Conservation (phyloP, 176 grass and related monocot species). For the Eleusine indica region DNA sequence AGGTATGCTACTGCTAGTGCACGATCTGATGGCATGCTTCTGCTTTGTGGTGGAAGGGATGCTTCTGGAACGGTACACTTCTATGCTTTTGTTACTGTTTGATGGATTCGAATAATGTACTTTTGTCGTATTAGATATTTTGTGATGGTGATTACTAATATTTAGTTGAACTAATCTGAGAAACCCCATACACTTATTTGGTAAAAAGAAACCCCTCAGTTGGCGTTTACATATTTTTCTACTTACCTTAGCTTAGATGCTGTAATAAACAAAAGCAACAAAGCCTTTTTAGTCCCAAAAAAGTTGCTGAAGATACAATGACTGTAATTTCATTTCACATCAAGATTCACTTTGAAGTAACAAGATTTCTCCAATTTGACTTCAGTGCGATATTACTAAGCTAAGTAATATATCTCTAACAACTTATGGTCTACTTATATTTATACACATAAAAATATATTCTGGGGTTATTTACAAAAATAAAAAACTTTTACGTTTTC, state of each 20-base stretch:
- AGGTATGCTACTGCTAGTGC: slow-evolving; percentile 99
- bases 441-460: no score
- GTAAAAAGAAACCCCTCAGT: slow-evolving; percentile 1
- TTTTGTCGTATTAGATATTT: slow-evolving; percentile 25
- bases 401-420: background rate
- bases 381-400: background rate
- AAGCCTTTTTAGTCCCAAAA: no score
- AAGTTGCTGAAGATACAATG: no score
- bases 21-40: slow-evolving; percentile 96
- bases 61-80: slow-evolving; percentile 76
- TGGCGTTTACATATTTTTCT: slow-evolving; percentile 33
- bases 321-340: background rate
- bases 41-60: slow-evolving; percentile 98
- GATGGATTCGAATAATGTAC: slow-evolving; percentile 7
- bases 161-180: slow-evolving; percentile 25
- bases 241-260: background rate
- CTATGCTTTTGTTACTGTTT: slow-evolving; percentile 44
- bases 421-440: no score
- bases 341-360: background rate
- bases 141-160: slow-evolving; percentile 17
- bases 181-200: slow-evolving; percentile 11
- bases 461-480: no score
- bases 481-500: no score
- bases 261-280: background rate
- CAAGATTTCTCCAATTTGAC: background rate